phyloP scores from a whole-genome alignment of 2,329 filamentous ascomycete species.

The Parastagonospora avenae region DNA sequence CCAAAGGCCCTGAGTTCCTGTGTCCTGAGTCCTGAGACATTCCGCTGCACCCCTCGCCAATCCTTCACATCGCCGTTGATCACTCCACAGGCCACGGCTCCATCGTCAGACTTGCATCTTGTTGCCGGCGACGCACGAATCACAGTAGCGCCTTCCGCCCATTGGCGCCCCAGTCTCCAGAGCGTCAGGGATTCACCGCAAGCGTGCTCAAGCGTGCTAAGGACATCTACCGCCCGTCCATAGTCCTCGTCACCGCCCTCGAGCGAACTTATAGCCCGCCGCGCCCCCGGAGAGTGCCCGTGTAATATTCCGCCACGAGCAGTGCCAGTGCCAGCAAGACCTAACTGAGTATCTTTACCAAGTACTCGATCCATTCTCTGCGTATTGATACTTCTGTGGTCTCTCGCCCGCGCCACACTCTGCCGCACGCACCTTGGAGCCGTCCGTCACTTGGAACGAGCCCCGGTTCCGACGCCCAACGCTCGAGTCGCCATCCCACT shows the following conservation, averaged over 20 bases:
- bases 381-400: background rate
- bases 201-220: constrained; percentile 8
- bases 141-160: constrained; percentile 26
- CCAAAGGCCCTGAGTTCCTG: background rate
- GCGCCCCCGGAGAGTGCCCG: constrained; percentile 19
- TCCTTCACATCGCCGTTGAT: background rate
- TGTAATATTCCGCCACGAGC: constrained; percentile 11
- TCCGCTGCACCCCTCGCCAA: constrained; percentile 1
- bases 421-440: constrained; percentile 12
- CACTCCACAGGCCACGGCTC: constrained; percentile 12
- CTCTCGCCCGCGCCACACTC: constrained; percentile 3
- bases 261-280: constrained; percentile 24
- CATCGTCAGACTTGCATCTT: constrained; percentile 35
- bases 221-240: constrained; percentile 12
- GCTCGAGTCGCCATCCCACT: constrained; percentile 13
- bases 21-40: background rate
- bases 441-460: constrained; percentile 9
- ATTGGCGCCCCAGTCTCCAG: constrained; percentile 27
- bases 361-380: background rate
- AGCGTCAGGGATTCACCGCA: constrained; percentile 17
- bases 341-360: background rate
- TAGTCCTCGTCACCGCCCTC: constrained; percentile 32
- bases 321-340: constrained; percentile 6
- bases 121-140: constrained; percentile 23
- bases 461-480: constrained; percentile 5